Evolutionary conservation across 2,329 filamentous ascomycete genomes (phyloP), one percentile per base, ranked within the genome.

Genomic region (Nemania sp.): DNA sequence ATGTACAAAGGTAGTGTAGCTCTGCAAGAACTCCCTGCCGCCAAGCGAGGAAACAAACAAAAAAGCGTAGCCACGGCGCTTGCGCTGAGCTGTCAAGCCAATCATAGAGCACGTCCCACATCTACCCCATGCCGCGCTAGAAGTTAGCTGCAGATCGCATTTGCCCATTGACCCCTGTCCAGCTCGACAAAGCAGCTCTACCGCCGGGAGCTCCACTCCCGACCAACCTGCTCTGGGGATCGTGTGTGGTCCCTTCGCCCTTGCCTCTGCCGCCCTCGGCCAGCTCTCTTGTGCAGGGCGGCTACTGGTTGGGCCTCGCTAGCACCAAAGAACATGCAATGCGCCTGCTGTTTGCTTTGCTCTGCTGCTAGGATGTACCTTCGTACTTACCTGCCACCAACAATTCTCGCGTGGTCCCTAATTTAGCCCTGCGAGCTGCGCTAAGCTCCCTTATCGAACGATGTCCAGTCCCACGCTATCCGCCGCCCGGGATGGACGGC

Each of bases 121-220:
- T 48, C 26, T 41, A 40, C 28, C 59, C 55, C 65, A 58, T 61
- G 66, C 59, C 52, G 14, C 15, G 55, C 59, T 57, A 52, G 22
- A 46, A 40, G 57, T 26, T 63, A 61, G 65, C 64, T 66, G 65
- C 66, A 66, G 67, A 70, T 68, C 66, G 3, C 4, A 9, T 12
- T 26, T 20, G 5, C 5, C 6, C 17, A 9, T 62, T 66, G 61
- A 61, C 55, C 47, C 65, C 61, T 65, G 61, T 57, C 54, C 31
- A 49, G 37, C 22, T 41, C n/a, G 20, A 42, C 37, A 14, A 49
- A 33, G 31, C 30, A 26, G 14, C 22, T 20, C 36, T 23, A 34
- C 39, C 43, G 49, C 45, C 52, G 41, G 53, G 36, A 34, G 14
- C 40, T 46, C 52, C 49, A 52, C 53, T 30, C 49, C 49, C 26